Percentiles rank a stretch among this genome's conserved stretches.
These are phyloP conservation scores for Botrytis aclada DNA, from an alignment of 2,329 filamentous ascomycete genomes.

Conservation along the genomic window DNA sequence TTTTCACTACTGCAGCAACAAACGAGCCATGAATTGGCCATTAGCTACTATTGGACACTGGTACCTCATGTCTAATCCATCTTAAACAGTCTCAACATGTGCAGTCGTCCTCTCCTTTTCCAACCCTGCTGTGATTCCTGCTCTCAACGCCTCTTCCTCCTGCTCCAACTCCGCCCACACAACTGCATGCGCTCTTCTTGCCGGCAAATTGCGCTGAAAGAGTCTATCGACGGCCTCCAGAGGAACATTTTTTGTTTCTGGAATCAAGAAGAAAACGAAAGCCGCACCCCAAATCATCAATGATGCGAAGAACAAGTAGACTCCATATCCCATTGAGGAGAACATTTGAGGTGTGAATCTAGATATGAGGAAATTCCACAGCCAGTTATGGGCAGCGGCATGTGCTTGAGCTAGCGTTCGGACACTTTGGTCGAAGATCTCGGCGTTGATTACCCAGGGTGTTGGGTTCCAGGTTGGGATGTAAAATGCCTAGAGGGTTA, in stretches of 20 bases:
- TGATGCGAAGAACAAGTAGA: constrained; percentile 67
- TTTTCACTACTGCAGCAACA: not conserved
- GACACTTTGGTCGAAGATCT: constrained; percentile 32
- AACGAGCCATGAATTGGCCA: not conserved
- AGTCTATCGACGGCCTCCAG: constrained; percentile 63
- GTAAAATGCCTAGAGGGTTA: constrained; percentile 26
- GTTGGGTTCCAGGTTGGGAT: constrained; percentile 33
- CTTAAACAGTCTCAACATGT: not conserved
- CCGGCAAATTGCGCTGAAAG: constrained; percentile 43
- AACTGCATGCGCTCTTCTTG: constrained; percentile 29
- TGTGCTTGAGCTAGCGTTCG: constrained; percentile 53
- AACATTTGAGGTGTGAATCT: constrained; percentile 68
- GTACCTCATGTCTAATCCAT: too few relatives aligned
- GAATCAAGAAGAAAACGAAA: constrained; percentile 61
- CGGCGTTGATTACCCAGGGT: constrained; percentile 32
- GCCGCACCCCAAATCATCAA: constrained; percentile 56
- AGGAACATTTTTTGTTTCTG: constrained; percentile 64
- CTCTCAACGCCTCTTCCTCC: constrained; percentile 30
- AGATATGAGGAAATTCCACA: constrained; percentile 63
- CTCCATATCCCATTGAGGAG: constrained; percentile 54
- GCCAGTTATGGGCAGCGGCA: constrained; percentile 66
- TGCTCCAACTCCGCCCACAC: constrained; percentile 31
- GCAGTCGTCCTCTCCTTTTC: constrained; percentile 18
- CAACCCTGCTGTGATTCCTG: constrained; percentile 23
- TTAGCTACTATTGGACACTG: not conserved